Base-by-base conservation (phyloP, 768 basidiomycete genomes). In the Crassisporium funariophilum region DNA sequence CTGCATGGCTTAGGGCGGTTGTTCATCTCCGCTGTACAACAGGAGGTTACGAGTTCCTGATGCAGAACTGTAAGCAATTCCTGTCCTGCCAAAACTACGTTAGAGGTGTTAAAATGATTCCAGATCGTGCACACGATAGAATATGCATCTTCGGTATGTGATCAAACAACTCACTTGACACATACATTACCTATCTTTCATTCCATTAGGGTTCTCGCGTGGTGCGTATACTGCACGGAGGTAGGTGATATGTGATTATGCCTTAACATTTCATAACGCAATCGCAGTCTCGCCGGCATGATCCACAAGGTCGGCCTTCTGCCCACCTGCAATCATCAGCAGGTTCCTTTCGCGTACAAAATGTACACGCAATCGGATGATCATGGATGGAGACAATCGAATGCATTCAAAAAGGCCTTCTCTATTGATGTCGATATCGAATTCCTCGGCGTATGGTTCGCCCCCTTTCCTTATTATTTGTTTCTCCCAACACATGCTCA, bases 1-100 rank as follows among this genome's bases (percentile, higher is more conserved):
- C n/a, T 34, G n/a, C n/a, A 25, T 3, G n/a, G 40, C 44, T 41
- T 7, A 29, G 4, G 23, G 25, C 15, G 4, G 33, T 46, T 31
- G 15, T n/a, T n/a, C 16, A 33, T 35, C 23, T 13, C 12, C 25
- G 4, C n/a, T 47, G 16, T 20, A 37, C 10, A n/a, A 7, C 27
- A 77, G 79, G 65, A 27, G 81, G 81, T 2, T 82, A 82, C 44
- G 72, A 74, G 50, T 83, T 81, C 50, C 58, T 83, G 27, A 82
- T 82, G 81, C 73, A 80, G 43, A 79, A 78, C 50, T 82, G 77
- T 76, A 52, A 12, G 67, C 1, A 24, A 24, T 5, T 5, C 22
- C 15, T 13, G 25, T 19, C 45, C 11, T 11, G 39, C 35, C 21
- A 36, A n/a, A 5, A 12, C 33, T 17, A 9, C 21, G 7, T 12